phyloP scores from a whole-genome alignment of 1,284 basidiomycete species.

The Cryptococcus maquisensis region DNA sequence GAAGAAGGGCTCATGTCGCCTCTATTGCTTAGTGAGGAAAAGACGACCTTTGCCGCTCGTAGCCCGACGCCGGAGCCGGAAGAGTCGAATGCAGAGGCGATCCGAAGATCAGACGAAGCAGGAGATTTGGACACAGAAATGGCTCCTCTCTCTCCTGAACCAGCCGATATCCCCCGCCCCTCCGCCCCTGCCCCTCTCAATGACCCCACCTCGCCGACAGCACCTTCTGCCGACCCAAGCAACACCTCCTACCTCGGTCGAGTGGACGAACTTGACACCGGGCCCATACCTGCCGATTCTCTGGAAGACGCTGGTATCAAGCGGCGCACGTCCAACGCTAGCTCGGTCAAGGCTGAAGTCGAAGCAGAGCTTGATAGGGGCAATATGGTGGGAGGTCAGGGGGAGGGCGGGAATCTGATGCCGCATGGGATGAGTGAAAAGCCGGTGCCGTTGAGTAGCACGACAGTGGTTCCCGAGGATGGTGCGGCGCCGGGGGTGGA shows the following conservation, averaged over 20 bases:
- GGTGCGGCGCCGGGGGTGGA: not conserved
- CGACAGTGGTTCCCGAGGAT: slow-evolving; percentile 31
- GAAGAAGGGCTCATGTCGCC: slow-evolving; percentile 40
- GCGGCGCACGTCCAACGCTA: not conserved
- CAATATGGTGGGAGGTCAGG: slow-evolving; percentile 22
- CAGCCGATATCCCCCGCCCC: not conserved
- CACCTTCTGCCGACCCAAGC: slow-evolving; percentile 19
- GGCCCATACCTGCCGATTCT: slow-evolving; percentile 25
- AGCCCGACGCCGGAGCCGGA: slow-evolving; percentile 43
- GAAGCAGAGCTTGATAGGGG: not conserved
- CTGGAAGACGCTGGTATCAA: not conserved
- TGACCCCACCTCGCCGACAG: not conserved
- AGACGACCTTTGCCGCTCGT: slow-evolving; percentile 4
- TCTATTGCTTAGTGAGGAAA: slow-evolving; percentile 27
- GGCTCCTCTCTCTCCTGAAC: not conserved
- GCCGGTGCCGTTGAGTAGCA: slow-evolving; percentile 42
- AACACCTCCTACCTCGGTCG: slow-evolving; percentile 44
- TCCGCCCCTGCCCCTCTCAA: not conserved
- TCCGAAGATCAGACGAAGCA: not conserved
- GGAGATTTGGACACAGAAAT: slow-evolving; percentile 13
- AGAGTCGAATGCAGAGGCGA: slow-evolving; percentile 5
- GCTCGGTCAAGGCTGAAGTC: not conserved
- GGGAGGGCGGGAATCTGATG: slow-evolving; percentile 43
- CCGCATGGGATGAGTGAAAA: slow-evolving; percentile 46
- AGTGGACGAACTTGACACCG: slow-evolving; percentile 50